Base-by-base conservation (phyloP, 2,329 filamentous ascomycete genomes). In the Chalaropsis ovoidea region DNA sequence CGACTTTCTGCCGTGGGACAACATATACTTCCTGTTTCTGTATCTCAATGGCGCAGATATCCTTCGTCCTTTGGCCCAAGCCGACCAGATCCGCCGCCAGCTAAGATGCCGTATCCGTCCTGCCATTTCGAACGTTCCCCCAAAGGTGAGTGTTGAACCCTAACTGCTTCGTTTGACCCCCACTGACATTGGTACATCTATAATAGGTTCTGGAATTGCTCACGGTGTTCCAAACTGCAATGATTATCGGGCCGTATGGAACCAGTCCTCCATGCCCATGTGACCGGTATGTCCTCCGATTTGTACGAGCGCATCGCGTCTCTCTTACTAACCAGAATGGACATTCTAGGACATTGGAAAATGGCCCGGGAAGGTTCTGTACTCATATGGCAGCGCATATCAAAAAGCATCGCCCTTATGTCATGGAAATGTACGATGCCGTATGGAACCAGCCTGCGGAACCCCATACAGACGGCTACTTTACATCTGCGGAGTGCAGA, bases 41-140 rank as follows among this genome's bases (percentile, higher is more conserved):
- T 52, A 52, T 52, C 47, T 52, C 22, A 52, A 52, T 52, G 47
- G 47, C 1, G 47, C 47, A 27, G 47, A 52, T 27, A 19, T 52
- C 7, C 19, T 52, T 2, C 47, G 47, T 3, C 47, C 47, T 52
- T 24, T 52, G 47, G 47, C 47, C 1, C 47, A 52, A 7, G 47
- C 47, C 11, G 47, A 52, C 19, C 22, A 52, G 11, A 52, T 52
- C n/a, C 47, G 47, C 47, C 22, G 17, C 11, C 47, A 52, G 19
- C 47, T 52, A 19, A 24, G 47, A 52, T 52, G 47, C 22, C 47
- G 47, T 10, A 24, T 52, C 11, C 47, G 47, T 15, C 47, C 47
- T 7, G 22, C 47, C 47, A 52, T 52, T 15, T 52, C 47, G 7
- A 24, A 52, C 3, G 47, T 52, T 19, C 47, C 47, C 10, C 19